phyloP scores from a whole-genome alignment of 208 protist species.

The Crithidia sp. region DNA sequence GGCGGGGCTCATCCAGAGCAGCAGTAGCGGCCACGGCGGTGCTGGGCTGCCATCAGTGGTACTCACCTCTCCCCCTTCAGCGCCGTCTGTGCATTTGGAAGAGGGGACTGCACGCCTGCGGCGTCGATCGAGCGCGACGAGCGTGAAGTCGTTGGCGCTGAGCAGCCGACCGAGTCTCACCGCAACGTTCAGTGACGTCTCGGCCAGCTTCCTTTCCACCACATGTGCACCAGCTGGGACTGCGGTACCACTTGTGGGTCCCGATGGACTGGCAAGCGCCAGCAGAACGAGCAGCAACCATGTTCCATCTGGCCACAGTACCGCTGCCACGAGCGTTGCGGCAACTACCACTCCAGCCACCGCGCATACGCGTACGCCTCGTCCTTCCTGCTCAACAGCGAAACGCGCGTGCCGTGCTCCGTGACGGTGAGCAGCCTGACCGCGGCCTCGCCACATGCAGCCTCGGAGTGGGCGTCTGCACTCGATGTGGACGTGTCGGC shows the following conservation, averaged over 20 bases:
- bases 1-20: neutral
- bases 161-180: conserved; percentile 22
- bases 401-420: conserved; percentile 12
- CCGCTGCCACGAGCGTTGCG: neutral
- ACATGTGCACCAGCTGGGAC: conserved; percentile 24
- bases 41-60: neutral
- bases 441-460: conserved; percentile 3
- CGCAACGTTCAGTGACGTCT: conserved; percentile 34
- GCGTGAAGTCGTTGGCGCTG: conserved; percentile 15
- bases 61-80: conserved; percentile 1
- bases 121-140: conserved; percentile 16
- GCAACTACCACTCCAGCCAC: neutral
- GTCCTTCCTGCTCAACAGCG: neutral
- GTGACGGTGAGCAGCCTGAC: conserved; percentile 40
- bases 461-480: conserved; percentile 9
- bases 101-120: conserved; percentile 6
- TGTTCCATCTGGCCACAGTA: neutral
- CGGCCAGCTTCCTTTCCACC: conserved; percentile 30
- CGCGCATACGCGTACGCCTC: neutral
- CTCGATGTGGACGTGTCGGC: conserved; percentile 19
- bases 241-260: neutral
- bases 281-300: conserved; percentile 13
- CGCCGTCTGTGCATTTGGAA: neutral
- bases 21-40: neutral
- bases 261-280: neutral